These are phyloP conservation scores for Brassica cretica DNA, from an alignment of 345 rosid genomes.

Conservation along the genomic window DNA sequence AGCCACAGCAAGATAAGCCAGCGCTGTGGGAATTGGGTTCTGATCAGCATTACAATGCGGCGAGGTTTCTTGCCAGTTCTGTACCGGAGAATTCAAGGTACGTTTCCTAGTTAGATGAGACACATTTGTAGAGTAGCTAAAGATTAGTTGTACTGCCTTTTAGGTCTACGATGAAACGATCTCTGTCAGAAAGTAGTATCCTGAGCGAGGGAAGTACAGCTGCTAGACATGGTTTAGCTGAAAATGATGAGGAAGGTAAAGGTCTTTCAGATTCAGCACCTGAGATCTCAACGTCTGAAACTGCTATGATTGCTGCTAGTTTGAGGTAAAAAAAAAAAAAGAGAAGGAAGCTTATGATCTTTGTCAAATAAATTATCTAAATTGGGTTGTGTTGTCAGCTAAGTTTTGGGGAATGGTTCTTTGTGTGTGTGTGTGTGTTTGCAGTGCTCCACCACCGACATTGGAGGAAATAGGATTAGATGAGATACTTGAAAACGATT, in stretches of 20 bases:
- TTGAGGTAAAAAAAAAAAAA: slow-evolving; percentile 48
- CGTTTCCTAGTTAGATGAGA: background rate
- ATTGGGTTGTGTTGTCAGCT: slow-evolving; percentile 23
- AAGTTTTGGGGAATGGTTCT: slow-evolving; percentile 3
- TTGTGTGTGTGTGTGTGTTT: slow-evolving; percentile 23
- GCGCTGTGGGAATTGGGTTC: slow-evolving; percentile 88
- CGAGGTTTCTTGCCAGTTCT: slow-evolving; percentile 47
- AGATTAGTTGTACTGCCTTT: slow-evolving; percentile 20
- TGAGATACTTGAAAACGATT: slow-evolving; percentile 47
- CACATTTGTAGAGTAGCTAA: slow-evolving; percentile 1
- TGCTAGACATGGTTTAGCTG: slow-evolving; percentile 42
- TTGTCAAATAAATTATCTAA: background rate
- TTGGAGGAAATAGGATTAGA: slow-evolving; percentile 47
- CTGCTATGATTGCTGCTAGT: slow-evolving; percentile 39
- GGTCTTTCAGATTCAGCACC: slow-evolving; percentile 68
- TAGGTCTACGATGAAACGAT: slow-evolving; percentile 72
- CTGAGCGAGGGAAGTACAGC: slow-evolving; percentile 48
- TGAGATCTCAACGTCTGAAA: slow-evolving; percentile 55
- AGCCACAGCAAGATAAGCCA: slow-evolving; percentile 83
- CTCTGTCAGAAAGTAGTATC: slow-evolving; percentile 83
- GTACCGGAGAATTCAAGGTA: slow-evolving; percentile 54
- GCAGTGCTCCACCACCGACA: slow-evolving; percentile 50
- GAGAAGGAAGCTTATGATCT: background rate
- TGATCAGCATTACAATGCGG: slow-evolving; percentile 64
- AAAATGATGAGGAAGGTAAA: slow-evolving; percentile 40